A percentile compares a stretch with the other conserved stretches of the same genome.
Evolutionary conservation across 2,329 filamentous ascomycete species (phyloP).

Genomic region (Ceratocystis eucalypticola): DNA sequence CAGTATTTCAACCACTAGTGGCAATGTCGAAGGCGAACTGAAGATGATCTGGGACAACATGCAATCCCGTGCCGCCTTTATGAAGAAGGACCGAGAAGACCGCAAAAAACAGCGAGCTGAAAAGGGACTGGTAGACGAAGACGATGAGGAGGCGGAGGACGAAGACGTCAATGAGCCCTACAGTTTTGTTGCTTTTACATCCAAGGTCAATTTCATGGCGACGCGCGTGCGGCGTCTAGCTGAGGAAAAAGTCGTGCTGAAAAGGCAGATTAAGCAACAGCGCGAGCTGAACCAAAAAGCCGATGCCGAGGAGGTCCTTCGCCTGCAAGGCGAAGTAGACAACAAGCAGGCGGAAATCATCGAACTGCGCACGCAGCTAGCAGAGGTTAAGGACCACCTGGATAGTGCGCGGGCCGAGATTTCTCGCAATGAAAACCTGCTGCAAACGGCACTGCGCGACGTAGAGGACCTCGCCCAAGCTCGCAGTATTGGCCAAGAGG

Average conservation of each 20-base stretch:
- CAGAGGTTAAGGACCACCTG: constrained; percentile 20
- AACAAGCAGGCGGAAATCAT: constrained; percentile 19
- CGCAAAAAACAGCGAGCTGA: constrained; percentile 40
- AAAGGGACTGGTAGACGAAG: constrained; percentile 45
- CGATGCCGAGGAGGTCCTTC: constrained; percentile 50
- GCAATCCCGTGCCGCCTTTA: constrained; percentile 37
- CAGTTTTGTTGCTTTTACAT: constrained; percentile 60
- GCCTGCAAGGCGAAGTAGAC: constrained; percentile 18
- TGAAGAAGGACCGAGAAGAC: constrained; percentile 40
- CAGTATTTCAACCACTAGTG: constrained; percentile 28
- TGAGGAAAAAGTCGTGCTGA: constrained; percentile 78
- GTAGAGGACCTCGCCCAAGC: constrained; percentile 21
- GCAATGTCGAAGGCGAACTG: constrained; percentile 44
- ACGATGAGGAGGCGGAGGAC: constrained; percentile 49
- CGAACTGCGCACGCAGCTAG: constrained; percentile 18
- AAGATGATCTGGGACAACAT: constrained; percentile 45
- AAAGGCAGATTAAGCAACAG: constrained; percentile 89
- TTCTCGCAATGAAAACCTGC: constrained; percentile 23
- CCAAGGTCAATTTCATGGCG: constrained; percentile 67
- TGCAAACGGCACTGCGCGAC: constrained; percentile 22
- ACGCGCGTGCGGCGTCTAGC: constrained; percentile 61
- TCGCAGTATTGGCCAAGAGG: constrained; percentile 18
- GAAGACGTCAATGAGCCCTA: constrained; percentile 50
- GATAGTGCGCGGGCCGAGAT: constrained; percentile 18
- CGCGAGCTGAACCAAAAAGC: constrained; percentile 83